Evolutionary conservation across 768 basidiomycete species (phyloP), one percentile per base, ranked within the genome.

Genomic region (Lactifluus rugatus): DNA sequence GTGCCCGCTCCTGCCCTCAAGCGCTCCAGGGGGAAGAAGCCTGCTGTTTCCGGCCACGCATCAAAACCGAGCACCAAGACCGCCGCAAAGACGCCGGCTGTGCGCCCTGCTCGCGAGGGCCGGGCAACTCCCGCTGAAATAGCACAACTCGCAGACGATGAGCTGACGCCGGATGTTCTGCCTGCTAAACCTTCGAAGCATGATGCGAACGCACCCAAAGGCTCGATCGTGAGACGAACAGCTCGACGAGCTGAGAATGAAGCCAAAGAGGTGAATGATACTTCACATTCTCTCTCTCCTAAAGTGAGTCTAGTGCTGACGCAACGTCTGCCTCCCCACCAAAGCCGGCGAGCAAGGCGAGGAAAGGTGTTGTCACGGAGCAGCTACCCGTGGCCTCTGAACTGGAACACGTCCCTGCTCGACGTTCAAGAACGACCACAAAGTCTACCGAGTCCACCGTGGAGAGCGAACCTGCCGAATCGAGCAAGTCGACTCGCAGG

Each of bases 391-490:
- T 19, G 8, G 42, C 28, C 13, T 31, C 51, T 13, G 47, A 36
- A 14, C 21, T 57, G 11, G 39, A 62, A 46, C n/a, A 62, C 17
- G 61, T 48, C 10, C 25, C 64, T n/a, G 59, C 50, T 16, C 67
- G 67, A 6, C 68, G 67, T 34, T 67, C 68, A 3, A 65, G 70
- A 39, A 58, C 63, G 17, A 54, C 67, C 8, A 62, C 66, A 16
- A 62, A 58, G 42, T 63, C 63, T 3, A 55, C 60, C 1, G 60
- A 48, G 25, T 58, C 62, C n/a, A 52, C 62, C 19, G 52, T 52
- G 49, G 53, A 64, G 54, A 26, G 60, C 16, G 62, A 58, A 31
- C 55, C 60, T 1, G 37, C 60, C 42, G 47, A 54, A 45, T 5
- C 55, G 8, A 47, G n/a, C 45, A 61, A 49, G 55, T 42, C 55